Percentiles rank a stretch among this genome's conserved stretches.
Conservation (phyloP, 352 stramenopile species). For the Phytophthora hibernalis region DNA sequence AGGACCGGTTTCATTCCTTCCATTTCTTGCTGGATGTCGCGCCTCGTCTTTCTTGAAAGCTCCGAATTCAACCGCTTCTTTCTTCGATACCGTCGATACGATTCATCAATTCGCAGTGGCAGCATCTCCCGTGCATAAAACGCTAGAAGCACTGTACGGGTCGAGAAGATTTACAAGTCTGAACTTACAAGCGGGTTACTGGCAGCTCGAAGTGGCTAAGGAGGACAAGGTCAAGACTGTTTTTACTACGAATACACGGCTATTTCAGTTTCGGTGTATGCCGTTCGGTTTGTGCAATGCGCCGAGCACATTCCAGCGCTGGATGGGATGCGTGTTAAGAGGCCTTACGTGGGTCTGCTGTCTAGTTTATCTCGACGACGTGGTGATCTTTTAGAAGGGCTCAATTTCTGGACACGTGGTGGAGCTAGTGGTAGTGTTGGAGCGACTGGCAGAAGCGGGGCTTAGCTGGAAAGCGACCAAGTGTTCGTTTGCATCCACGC, state of each 20-base stretch:
- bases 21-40: too few relatives aligned
- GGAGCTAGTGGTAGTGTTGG: slow-evolving; percentile 22
- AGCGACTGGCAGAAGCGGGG: slow-evolving; percentile 5
- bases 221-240: slow-evolving; percentile 21
- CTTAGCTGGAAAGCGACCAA: slow-evolving; percentile 18
- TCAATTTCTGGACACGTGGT: slow-evolving; percentile 16
- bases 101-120: too few relatives aligned
- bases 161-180: slow-evolving; percentile 10
- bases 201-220: slow-evolving; percentile 3
- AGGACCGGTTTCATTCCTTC: too few relatives aligned
- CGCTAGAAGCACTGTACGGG: slow-evolving; percentile 13
- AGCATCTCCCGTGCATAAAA: slow-evolving; percentile 35
- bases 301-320: slow-evolving; percentile 25
- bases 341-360: slow-evolving; percentile 23
- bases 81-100: too few relatives aligned
- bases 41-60: too few relatives aligned
- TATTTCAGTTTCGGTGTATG: slow-evolving; percentile 25
- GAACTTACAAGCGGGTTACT: slow-evolving; percentile 25
- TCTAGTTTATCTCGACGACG: slow-evolving; percentile 31
- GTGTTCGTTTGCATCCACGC: slow-evolving; percentile 15
- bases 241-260: slow-evolving; percentile 17
- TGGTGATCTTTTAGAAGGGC: slow-evolving; percentile 28
- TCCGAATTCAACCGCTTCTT: too few relatives aligned
- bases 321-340: slow-evolving; percentile 32
- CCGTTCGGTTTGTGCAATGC: too few relatives aligned